Base-by-base conservation (phyloP, 2,329 filamentous ascomycete species). In the Decorospora gaudefroyi region DNA sequence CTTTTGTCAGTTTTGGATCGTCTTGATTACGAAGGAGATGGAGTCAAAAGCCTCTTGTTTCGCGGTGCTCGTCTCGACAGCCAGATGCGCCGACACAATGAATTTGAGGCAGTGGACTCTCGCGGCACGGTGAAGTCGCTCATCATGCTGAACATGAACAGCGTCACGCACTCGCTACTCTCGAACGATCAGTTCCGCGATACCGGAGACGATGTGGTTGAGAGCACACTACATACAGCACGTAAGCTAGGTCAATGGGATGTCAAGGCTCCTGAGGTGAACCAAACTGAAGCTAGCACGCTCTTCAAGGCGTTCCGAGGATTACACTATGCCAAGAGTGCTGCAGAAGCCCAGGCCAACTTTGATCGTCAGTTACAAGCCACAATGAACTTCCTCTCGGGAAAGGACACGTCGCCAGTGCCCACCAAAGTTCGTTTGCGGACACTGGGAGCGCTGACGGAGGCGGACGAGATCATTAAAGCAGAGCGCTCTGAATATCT, bases 241-340 rank as follows among this genome's bases (percentile, higher is more conserved):
- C 82, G 88, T 47, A 87, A 86, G 53, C 76, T 97, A 11, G 90
- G 93, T 56, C 86, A 92, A 61, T 99, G 93, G 93, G 91, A 96
- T 64, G 78, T 97, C 13, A 87, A 88, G 10, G 84, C 85, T 0
- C 88, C 90, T 0, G 75, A 78, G 6, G 73, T 77, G 2, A 81
- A 79, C 34, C 75, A 78, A 9, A 85, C 82, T 19, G 82, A 86
- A 42, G 77, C 85, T 1, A 84, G 86, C 3, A 85, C 82, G 1
- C 75, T 92, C 1, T 96, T 95, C 72, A 87, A 85, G 59, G 83
- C 84, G 0, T 90, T 95, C 46, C 90, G 96, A 65, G 82, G 83
- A 15, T 78, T 96, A 48, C 82, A 89, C 61, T 84, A 83, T 51
- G 83, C 85, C 2, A 75, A 77, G 7, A 81, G 84, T 34, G 65